Evolutionary conservation across 139 green algal species (phyloP).

Genomic region (Chlorella ohadii): DNA sequence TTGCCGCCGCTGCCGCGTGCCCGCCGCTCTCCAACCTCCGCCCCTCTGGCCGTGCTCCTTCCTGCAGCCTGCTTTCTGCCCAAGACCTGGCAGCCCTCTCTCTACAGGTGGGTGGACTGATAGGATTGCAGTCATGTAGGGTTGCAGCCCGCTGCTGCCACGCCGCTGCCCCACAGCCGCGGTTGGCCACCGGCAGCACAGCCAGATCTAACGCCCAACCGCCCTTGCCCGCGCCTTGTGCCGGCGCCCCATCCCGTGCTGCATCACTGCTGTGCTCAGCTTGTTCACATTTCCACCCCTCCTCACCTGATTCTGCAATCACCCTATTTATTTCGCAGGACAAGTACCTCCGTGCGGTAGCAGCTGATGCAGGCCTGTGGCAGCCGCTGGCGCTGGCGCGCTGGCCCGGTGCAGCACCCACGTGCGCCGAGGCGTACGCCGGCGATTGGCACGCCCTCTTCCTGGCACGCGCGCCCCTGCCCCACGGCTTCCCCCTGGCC

Average conservation of each 20-base stretch:
- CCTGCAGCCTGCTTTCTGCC: constrained; percentile 10
- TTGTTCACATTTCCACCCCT: too few species aligned
- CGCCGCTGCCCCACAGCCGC: too few species aligned
- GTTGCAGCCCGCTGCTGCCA: too few species aligned
- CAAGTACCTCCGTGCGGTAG: background rate
- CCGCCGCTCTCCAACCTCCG: background rate
- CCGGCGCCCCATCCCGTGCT: too few species aligned
- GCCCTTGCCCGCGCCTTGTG: too few species aligned
- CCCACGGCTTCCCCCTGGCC: background rate
- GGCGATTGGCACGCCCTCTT: constrained; percentile 22
- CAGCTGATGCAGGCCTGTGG: background rate
- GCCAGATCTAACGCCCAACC: too few species aligned
- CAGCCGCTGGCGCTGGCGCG: constrained; percentile 14
- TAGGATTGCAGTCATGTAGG: too few species aligned
- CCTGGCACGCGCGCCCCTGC: background rate
- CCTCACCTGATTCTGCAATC: too few species aligned
- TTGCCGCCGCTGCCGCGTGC: background rate
- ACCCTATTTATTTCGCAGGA: too few species aligned
- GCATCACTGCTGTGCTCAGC: too few species aligned
- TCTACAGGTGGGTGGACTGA: background rate
- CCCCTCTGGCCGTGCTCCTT: background rate
- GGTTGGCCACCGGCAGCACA: too few species aligned
- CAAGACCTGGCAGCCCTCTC: constrained; percentile 11
- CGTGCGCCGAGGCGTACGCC: background rate
- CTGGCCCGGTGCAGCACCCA: constrained; percentile 1